These are phyloP conservation scores for Ophiostoma ulmi DNA, from an alignment of 2,329 filamentous ascomycete genomes.

Conservation along the genomic window DNA sequence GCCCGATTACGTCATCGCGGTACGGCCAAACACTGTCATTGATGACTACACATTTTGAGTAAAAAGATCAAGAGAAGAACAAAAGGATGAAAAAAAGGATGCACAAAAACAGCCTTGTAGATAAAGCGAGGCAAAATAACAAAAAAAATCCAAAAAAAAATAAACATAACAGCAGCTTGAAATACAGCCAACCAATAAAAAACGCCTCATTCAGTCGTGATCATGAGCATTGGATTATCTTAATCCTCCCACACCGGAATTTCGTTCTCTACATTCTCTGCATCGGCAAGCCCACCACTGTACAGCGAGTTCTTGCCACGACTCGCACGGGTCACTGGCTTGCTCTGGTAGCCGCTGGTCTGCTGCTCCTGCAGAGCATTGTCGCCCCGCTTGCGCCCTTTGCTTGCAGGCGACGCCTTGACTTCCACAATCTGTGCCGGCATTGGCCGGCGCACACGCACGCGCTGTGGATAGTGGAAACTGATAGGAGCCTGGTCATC, in stretches of 20 bases:
- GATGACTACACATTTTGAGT: neutral
- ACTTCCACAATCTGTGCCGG: conserved; percentile 18
- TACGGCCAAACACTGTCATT: no score
- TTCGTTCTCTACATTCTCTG: conserved; percentile 20
- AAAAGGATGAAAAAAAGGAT: neutral
- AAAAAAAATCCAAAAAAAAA: no score
- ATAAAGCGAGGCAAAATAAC: neutral
- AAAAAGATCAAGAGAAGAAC: neutral
- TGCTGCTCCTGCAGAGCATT: neutral
- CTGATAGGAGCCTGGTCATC: conserved; percentile 25
- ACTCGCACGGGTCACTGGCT: neutral
- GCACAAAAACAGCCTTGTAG: neutral
- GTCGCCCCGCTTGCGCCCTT: neutral
- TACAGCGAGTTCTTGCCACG: conserved; percentile 11
- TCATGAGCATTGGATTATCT: neutral
- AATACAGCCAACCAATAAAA: neutral
- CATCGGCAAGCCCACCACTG: neutral
- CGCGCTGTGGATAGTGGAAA: conserved; percentile 34
- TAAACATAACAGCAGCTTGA: neutral
- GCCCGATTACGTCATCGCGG: no score
- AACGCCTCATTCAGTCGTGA: conserved; percentile 13
- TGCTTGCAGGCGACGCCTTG: conserved; percentile 13
- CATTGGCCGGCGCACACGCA: conserved; percentile 25
- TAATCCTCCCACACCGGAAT: conserved; percentile 20
- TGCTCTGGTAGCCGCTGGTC: neutral